phyloP scores from a whole-genome alignment of 2,329 filamentous ascomycete genomes.

The Fonsecaea pedrosoi region DNA sequence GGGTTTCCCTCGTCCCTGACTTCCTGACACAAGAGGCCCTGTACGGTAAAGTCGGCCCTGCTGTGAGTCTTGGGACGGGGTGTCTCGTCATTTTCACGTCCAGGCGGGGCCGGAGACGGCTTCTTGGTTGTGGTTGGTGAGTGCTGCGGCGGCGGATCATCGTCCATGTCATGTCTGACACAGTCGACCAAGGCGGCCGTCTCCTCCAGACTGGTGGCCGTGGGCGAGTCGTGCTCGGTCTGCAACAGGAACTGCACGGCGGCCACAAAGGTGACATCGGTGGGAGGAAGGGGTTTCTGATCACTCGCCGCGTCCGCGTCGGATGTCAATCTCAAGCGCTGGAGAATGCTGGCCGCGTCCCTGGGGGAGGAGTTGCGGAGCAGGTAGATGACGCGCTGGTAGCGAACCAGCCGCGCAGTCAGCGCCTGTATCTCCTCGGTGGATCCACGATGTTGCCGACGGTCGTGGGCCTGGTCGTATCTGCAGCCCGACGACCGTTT shows the following conservation, averaged over 20 bases:
- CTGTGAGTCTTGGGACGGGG: background rate
- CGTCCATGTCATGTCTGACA: slow-evolving; percentile 9
- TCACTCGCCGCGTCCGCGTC: background rate
- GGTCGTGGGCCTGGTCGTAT: slow-evolving; percentile 21
- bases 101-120: background rate
- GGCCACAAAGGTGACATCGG: background rate
- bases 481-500: slow-evolving; percentile 8
- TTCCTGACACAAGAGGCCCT: background rate
- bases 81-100: background rate
- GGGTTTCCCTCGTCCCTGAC: background rate
- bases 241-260: background rate
- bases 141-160: background rate
- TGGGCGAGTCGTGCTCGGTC: background rate
- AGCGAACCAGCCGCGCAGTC: slow-evolving; percentile 12
- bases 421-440: slow-evolving; percentile 10
- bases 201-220: background rate
- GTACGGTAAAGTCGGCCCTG: background rate
- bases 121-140: background rate
- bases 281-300: background rate
- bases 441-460: slow-evolving; percentile 13
- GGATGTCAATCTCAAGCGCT: background rate
- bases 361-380: slow-evolving; percentile 1
- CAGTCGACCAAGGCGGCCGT: slow-evolving; percentile 7
- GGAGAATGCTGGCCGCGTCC: background rate
- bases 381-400: slow-evolving; percentile 19